phyloP scores from a whole-genome alignment of 2,329 filamentous ascomycete species.

The Cadophora malorum region DNA sequence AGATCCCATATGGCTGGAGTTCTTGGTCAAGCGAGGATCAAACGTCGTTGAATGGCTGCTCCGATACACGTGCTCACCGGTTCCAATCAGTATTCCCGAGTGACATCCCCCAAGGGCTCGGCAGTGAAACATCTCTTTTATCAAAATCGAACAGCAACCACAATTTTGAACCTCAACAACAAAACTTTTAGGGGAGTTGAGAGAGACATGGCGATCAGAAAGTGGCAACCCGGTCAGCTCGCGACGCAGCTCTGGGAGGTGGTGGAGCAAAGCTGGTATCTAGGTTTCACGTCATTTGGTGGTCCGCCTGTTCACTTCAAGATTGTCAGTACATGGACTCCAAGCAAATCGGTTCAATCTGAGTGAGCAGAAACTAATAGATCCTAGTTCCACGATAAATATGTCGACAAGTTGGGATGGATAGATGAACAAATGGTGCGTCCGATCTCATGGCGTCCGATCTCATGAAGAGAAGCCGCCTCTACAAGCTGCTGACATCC shows the following conservation, averaged over 20 bases:
- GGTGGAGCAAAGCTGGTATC: constrained; percentile 55
- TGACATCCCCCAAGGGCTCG: not conserved
- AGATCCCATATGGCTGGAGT: not conserved
- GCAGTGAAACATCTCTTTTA: not conserved
- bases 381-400: constrained; percentile 61
- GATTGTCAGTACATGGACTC: constrained; percentile 52
- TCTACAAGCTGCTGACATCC: not conserved
- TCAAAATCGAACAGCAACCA: not conserved
- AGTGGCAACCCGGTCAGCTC: constrained; percentile 17
- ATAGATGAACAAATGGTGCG: constrained; percentile 71
- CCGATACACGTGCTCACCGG: not conserved
- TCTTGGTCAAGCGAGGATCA: not conserved
- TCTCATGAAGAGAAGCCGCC: not conserved
- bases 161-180: not conserved
- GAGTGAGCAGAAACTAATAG: constrained; percentile 12
- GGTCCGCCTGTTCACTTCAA: constrained; percentile 75
- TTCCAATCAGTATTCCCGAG: not conserved
- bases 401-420: constrained; percentile 67
- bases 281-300: constrained; percentile 70
- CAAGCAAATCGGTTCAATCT: not conserved
- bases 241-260: constrained; percentile 28
- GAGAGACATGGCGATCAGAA: not conserved
- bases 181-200: not conserved
- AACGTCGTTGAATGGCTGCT: not conserved
- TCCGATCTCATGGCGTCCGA: not conserved